Percentiles rank a stretch among this genome's conserved stretches.
phyloP scores from a whole-genome alignment of 106 monocot species.

The Phalaenopsis equestris region DNA sequence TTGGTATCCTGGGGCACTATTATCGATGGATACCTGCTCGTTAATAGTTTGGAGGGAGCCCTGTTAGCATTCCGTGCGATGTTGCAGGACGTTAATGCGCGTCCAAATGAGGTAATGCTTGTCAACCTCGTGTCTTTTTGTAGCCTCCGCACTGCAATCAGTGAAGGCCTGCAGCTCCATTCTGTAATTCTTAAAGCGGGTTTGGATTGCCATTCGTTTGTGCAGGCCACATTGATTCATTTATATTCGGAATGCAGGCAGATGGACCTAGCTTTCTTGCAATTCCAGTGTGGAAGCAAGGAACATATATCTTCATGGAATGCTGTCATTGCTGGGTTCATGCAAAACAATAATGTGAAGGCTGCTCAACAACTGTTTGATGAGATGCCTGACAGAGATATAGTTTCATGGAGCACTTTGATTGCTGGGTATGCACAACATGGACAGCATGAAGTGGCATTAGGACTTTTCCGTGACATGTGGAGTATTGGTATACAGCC shows the following conservation, averaged over 20 bases:
- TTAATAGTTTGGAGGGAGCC: slow-evolving; percentile 30
- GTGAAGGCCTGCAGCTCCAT: slow-evolving; percentile 61
- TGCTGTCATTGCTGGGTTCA: slow-evolving; percentile 42
- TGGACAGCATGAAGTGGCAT: slow-evolving; percentile 16
- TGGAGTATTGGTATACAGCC: slow-evolving; percentile 19
- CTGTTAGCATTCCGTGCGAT: slow-evolving; percentile 32
- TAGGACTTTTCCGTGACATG: slow-evolving; percentile 53
- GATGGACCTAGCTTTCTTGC: slow-evolving; percentile 32
- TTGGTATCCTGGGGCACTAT: slow-evolving; percentile 72
- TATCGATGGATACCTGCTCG: slow-evolving; percentile 46
- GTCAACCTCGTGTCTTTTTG: slow-evolving; percentile 58
- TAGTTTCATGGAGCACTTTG: slow-evolving; percentile 69
- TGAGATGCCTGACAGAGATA: slow-evolving; percentile 52
- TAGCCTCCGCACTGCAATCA: slow-evolving; percentile 20
- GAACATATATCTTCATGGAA: slow-evolving; percentile 53
- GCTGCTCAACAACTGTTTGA: slow-evolving; percentile 40
- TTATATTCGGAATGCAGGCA: slow-evolving; percentile 38
- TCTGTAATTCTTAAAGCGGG: slow-evolving; percentile 35
- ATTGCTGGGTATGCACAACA: slow-evolving; percentile 51
- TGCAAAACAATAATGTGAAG: slow-evolving; percentile 25
- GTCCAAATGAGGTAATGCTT: slow-evolving; percentile 59
- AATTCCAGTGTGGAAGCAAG: slow-evolving; percentile 29
- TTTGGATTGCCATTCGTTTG: slow-evolving; percentile 37
- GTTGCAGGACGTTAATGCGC: slow-evolving; percentile 9
- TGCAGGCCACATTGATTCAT: slow-evolving; percentile 61